These are phyloP conservation scores for Smallanthus sonchifolius DNA, from an alignment of 129 eudicot genomes.

Conservation along the genomic window DNA sequence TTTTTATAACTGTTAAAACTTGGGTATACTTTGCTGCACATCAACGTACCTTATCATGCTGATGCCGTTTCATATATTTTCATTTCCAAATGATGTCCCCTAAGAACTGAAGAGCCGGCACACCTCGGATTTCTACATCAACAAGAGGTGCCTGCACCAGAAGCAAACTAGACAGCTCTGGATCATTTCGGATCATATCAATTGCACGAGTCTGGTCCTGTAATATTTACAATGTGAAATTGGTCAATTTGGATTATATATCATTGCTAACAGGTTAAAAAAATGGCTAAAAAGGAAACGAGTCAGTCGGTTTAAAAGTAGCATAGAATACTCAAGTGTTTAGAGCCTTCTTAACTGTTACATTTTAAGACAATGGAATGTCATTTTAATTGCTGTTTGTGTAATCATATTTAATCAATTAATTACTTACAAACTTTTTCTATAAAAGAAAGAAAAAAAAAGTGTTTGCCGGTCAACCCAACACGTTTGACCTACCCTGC, in stretches of 20 bases:
- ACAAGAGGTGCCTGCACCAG: constrained; percentile 86
- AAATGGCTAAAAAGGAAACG: background rate
- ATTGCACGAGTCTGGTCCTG: constrained; percentile 96
- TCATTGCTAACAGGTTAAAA: background rate
- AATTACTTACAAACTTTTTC: background rate
- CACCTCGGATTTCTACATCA: constrained; percentile 96
- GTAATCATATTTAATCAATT: background rate
- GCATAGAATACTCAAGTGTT: background rate
- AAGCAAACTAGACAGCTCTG: constrained; percentile 66
- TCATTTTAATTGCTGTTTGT: background rate
- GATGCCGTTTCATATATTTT: background rate
- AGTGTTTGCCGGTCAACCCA: background rate
- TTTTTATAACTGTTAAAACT: no score
- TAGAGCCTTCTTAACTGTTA: background rate
- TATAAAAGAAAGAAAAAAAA: background rate
- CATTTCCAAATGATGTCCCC: constrained; percentile 93
- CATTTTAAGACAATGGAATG: background rate
- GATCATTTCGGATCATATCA: constrained; percentile 53
- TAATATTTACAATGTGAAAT: background rate
- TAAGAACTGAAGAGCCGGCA: constrained; percentile 92
- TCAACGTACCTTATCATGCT: constrained; percentile 17
- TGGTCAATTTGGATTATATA: background rate
- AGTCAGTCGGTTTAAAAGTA: background rate
- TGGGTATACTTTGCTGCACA: no score
- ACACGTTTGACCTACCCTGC: background rate